Evolutionary conservation across 495 filamentous ascomycete species (phyloP).

Genomic region (Talaromyces nanjingensis): DNA sequence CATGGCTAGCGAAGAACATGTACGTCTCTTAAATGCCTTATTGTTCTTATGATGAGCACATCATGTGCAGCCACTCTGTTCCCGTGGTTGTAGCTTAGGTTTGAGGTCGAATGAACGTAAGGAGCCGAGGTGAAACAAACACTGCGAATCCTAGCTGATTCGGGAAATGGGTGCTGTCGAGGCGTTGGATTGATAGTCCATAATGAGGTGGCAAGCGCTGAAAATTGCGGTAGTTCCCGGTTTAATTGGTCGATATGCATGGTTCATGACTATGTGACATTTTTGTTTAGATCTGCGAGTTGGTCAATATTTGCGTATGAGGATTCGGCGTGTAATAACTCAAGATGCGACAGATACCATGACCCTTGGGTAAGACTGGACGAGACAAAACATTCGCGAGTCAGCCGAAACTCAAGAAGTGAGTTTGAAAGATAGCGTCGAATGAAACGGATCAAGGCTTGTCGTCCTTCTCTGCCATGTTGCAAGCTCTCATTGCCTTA

Average conservation of each 20-base stretch:
- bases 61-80: too few species aligned
- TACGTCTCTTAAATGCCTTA: too few species aligned
- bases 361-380: not conserved
- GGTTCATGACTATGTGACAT: not conserved
- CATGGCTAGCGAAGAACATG: too few species aligned
- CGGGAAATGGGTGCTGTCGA: not conserved
- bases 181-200: not conserved
- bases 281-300: not conserved
- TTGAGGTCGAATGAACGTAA: too few species aligned
- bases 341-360: not conserved
- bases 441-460: not conserved
- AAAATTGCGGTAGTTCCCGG: not conserved
- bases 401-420: not conserved
- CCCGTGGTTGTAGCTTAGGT: too few species aligned
- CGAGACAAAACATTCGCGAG: not conserved
- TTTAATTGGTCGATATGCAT: not conserved
- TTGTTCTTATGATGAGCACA: too few species aligned
- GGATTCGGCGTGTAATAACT: not conserved
- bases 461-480: too few species aligned
- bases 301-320: not conserved
- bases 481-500: too few species aligned
- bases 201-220: not conserved
- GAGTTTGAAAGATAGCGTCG: not conserved
- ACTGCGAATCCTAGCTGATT: constrained; percentile 11
- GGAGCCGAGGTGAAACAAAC: too few species aligned